These are phyloP conservation scores for Colletotrichum tabaci DNA, from an alignment of 2,329 filamentous ascomycete genomes.

Conservation along the genomic window DNA sequence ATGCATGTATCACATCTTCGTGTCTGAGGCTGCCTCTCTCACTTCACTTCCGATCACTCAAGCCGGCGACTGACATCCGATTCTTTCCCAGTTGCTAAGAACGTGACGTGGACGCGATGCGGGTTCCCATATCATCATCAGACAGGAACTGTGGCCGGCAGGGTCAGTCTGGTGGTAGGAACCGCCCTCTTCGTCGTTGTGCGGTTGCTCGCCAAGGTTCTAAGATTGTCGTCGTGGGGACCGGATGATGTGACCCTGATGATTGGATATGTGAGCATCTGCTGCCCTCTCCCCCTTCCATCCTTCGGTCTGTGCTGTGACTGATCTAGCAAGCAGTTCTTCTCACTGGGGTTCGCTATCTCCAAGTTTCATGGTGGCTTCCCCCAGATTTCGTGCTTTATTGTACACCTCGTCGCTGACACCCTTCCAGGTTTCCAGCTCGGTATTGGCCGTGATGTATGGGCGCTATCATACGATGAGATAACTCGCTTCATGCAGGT, in stretches of 20 bases:
- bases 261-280: constrained; percentile 25
- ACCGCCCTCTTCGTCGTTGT: constrained; percentile 25
- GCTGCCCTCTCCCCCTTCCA: too few species aligned
- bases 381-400: too few species aligned
- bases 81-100: constrained; percentile 21
- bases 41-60: not conserved
- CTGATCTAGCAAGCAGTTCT: not conserved
- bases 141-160: not conserved
- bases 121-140: constrained; percentile 19
- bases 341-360: constrained; percentile 22
- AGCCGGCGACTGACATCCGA: not conserved
- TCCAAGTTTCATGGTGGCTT: constrained; percentile 26
- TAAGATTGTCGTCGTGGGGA: constrained; percentile 33
- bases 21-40: too few species aligned
- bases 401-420: not conserved
- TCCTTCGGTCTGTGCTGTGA: too few species aligned
- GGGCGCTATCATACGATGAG: constrained; percentile 10
- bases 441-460: constrained; percentile 28
- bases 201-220: constrained; percentile 12
- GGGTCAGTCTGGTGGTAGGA: constrained; percentile 1
- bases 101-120: constrained; percentile 28
- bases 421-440: constrained; percentile 13
- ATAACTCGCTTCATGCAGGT: constrained; percentile 25
- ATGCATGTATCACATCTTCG: not conserved
- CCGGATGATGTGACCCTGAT: constrained; percentile 23